Evolutionary conservation across 768 basidiomycete species (phyloP).

Genomic region (Lentinula edodes): DNA sequence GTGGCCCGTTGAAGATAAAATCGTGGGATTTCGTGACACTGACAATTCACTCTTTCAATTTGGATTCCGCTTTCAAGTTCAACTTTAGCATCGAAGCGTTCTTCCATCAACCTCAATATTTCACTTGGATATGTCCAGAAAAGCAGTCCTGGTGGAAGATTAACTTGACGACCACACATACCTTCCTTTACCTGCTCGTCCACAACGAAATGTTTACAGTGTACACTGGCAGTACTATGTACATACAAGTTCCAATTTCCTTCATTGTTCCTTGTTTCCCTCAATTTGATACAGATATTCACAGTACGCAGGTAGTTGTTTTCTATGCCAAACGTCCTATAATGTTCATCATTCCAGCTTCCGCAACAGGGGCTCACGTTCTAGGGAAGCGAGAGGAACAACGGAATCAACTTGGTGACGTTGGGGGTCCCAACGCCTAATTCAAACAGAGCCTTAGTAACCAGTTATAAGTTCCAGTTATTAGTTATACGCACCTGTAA

Average conservation of each 20-base stretch:
- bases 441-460: neutral
- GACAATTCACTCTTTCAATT: neutral
- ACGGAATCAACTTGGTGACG: slow-evolving; percentile 22
- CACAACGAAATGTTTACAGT: too few relatives aligned
- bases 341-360: neutral
- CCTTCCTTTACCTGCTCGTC: slow-evolving; percentile 65
- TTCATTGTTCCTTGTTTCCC: too few relatives aligned
- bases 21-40: slow-evolving; percentile 16
- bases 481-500: slow-evolving; percentile 22
- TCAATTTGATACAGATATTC: too few relatives aligned
- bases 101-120: neutral
- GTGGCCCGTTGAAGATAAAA: slow-evolving; percentile 3
- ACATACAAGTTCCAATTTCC: too few relatives aligned
- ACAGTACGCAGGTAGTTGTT: too few relatives aligned
- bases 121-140: slow-evolving; percentile 53
- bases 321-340: neutral
- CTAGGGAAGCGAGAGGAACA: slow-evolving; percentile 27
- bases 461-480: neutral
- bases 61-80: neutral
- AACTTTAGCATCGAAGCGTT: neutral
- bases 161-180: slow-evolving; percentile 96
- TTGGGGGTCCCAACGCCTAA: slow-evolving; percentile 34
- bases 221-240: too few relatives aligned
- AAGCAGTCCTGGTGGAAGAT: slow-evolving; percentile 60
- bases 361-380: neutral